These are phyloP conservation scores for Ophiocordyceps camponoti-leonardi DNA, from an alignment of 2,329 filamentous ascomycete species.

Conservation along the genomic window DNA sequence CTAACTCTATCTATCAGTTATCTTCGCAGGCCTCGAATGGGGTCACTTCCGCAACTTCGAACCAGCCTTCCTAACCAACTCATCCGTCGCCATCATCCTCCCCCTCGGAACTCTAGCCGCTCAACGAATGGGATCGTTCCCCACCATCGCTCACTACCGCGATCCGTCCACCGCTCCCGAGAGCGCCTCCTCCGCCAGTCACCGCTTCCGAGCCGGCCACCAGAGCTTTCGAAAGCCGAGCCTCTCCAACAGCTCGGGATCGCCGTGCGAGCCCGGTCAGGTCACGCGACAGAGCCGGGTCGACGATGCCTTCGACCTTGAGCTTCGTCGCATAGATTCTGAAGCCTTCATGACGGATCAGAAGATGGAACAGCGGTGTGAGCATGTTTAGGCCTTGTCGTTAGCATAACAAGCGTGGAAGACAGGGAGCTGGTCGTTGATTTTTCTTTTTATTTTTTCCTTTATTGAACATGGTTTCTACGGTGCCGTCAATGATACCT, in stretches of 20 bases:
- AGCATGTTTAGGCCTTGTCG: conserved; percentile 10
- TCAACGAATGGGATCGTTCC: conserved; percentile 21
- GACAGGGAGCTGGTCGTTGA: neutral
- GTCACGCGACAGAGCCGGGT: neutral
- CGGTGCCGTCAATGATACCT: no score
- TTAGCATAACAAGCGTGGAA: neutral
- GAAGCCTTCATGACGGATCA: conserved; percentile 7
- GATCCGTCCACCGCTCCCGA: conserved; percentile 5
- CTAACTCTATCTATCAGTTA: conserved; percentile 14
- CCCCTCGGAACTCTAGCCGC: conserved; percentile 35
- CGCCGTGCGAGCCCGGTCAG: conserved; percentile 3
- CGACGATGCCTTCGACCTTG: conserved; percentile 13
- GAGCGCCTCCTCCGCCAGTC: neutral
- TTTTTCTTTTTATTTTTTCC: neutral
- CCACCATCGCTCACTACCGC: conserved; percentile 5
- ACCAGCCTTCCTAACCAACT: conserved; percentile 28
- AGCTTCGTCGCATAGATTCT: conserved; percentile 14
- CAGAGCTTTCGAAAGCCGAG: conserved; percentile 5
- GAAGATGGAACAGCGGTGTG: conserved; percentile 12
- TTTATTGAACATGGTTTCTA: neutral
- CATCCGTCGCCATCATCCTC: conserved; percentile 31
- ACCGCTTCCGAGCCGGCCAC: neutral
- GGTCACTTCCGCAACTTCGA: conserved; percentile 26
- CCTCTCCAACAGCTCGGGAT: conserved; percentile 5
- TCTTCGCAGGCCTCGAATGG: conserved; percentile 33